Evolutionary conservation across 2,329 filamentous ascomycete genomes (phyloP), one percentile per base, ranked within the genome.

Genomic region (Talaromyces islandicus): DNA sequence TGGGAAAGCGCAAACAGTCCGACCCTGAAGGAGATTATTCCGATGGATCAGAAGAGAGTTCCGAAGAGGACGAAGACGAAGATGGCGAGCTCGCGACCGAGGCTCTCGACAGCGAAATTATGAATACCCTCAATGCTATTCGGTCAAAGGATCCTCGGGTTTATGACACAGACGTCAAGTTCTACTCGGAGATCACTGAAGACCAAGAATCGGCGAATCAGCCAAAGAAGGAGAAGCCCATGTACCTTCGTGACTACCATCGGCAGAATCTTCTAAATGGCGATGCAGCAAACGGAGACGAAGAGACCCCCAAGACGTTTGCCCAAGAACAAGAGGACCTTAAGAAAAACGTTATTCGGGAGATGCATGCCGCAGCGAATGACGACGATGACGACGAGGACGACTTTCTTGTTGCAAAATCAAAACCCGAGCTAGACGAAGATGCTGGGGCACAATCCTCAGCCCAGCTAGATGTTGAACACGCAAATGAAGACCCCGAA

Each of bases 221-320:
- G 62, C 76, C 79, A 48, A 87, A 88, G 74, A 88, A 88, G 72
- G 87, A 94, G 63, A 95, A 95, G 77, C 88, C 92, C 1, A 86
- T 99, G 78, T 91, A 85, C 62, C 80, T 99, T 58, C 85, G 85
- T 66, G 92, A 99, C 75, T 99, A 97, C 74, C 94, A 99, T 71
- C 88, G 92, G 63, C 86, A 94, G 73, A 95, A 93, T 68, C 81
- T 96, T n/a, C 73, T 97, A 61, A 85, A 85, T 43, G 91, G 91
- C 38, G 83, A 80, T 1, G 84, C 87, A 17, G 80, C 85, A 19
- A 83, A 88, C 14, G 81, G 84, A 7, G 75, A 77, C 17, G 79
- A 81, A 5, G 79, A 80, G 11, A 63, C 76, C 3, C 84, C 85
- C 2, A 83, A 81, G 73, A 95, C 92, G 10, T 97, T 96, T 72